Evolutionary conservation across 352 stramenopile species (phyloP).

Genomic region (Aphanomyces stellatus): DNA sequence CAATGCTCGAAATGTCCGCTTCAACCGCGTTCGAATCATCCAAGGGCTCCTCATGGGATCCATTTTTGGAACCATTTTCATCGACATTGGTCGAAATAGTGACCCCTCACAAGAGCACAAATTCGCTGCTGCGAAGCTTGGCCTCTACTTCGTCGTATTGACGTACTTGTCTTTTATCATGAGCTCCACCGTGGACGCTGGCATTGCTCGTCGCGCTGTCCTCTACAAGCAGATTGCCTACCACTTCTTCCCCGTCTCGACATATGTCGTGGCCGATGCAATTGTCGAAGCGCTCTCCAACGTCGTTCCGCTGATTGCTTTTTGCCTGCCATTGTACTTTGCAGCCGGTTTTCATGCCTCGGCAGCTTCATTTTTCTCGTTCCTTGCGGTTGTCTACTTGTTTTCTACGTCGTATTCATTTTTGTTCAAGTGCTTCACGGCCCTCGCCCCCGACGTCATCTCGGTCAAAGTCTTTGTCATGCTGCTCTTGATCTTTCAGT

Average conservation of each 20-base stretch:
- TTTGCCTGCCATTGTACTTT: background rate
- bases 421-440: background rate
- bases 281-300: background rate
- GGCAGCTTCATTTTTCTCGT: background rate
- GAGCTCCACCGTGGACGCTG: background rate
- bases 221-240: background rate
- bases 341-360: background rate
- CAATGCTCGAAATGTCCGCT: slow-evolving; percentile 36
- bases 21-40: slow-evolving; percentile 34
- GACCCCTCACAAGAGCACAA: background rate
- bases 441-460: background rate
- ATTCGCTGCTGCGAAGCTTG: slow-evolving; percentile 20
- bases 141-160: background rate
- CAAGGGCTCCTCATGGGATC: slow-evolving; percentile 39
- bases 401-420: background rate
- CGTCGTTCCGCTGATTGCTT: background rate
- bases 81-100: slow-evolving; percentile 2
- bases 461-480: background rate
- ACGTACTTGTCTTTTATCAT: background rate
- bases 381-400: background rate
- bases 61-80: slow-evolving; percentile 30
- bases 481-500: background rate
- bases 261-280: background rate
- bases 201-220: background rate
- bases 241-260: background rate